These are phyloP conservation scores for Zanthoxylum bungeanum DNA, from an alignment of 345 rosid genomes.

Conservation along the genomic window DNA sequence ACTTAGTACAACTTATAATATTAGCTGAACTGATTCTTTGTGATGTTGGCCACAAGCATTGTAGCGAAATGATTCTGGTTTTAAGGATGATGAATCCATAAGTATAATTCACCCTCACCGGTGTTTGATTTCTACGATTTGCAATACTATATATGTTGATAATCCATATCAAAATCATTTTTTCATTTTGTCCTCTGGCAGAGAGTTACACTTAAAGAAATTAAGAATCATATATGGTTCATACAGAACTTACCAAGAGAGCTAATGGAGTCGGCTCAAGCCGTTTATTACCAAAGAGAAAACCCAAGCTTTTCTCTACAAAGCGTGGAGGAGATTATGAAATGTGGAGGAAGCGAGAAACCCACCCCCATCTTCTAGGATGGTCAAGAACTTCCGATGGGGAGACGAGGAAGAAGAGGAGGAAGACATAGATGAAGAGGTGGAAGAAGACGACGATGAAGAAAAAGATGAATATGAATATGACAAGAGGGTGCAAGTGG, in stretches of 20 bases:
- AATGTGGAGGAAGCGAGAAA: conserved; percentile 83
- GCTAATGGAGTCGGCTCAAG: conserved; percentile 75
- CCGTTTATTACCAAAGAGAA: conserved; percentile 68
- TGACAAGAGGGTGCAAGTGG: conserved; percentile 83
- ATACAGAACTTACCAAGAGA: conserved; percentile 90
- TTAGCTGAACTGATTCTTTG: background rate
- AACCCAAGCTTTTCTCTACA: conserved; percentile 71
- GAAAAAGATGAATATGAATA: conserved; percentile 94
- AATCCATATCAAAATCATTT: background rate
- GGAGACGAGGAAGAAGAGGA: conserved; percentile 60
- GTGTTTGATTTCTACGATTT: conserved; percentile 3
- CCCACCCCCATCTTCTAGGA: conserved; percentile 49
- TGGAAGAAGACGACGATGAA: conserved; percentile 52
- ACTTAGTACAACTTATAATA: background rate
- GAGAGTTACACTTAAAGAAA: conserved; percentile 82
- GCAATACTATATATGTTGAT: background rate
- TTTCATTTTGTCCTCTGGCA: conserved; percentile 13
- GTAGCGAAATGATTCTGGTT: background rate
- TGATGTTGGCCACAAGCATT: background rate
- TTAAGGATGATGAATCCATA: background rate
- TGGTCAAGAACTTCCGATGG: conserved; percentile 67
- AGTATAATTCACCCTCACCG: background rate
- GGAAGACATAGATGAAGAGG: conserved; percentile 54
- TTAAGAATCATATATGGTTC: conserved; percentile 91
- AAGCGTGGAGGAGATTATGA: conserved; percentile 84